Evolutionary conservation across 164 flowering plant species (phyloP), one percentile per base, ranked within the genome.

Genomic region (Houttuynia cordata): DNA sequence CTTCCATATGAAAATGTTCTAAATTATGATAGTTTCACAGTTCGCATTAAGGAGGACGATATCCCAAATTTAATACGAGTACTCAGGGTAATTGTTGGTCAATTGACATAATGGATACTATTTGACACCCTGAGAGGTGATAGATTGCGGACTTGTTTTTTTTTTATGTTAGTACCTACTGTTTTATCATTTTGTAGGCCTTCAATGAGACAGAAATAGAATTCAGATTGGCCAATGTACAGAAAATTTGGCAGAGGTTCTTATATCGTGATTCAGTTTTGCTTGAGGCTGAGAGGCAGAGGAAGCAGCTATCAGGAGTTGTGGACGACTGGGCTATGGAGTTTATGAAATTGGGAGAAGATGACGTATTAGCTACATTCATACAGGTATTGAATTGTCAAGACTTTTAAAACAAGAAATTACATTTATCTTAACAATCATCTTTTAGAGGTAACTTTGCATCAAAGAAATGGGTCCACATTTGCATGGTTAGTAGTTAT

Each of bases 1-100:
- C 76, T 90, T 53, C 99, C 99, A 8, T 90, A 82, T 54, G 99
- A 93, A 76, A 93, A 93, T 75, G 77, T 90, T 61, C 83, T 90
- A 65, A 85, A 85, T 79, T 90, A 90, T 70, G 84, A 83, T 7
- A 93, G 94, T 74, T 93, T 93, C 76, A 86, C 92, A 24, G 89
- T 93, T 62, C 88, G 99, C 54, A 74, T 93, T 53, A 60, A 51
- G 8, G 99, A 93, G 75, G 97, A 85, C 78, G 96, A 86, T 64
- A 90, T 93, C 61, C 95, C 99, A 60, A 75, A 82, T 68, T 62
- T 93, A 80, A 74, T 85, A 30, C 73, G 80, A 30, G 81, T 81
- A 79, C 89, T 93, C n/a, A 72, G 82, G 92, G 99, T 90, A 83
- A 61, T 20, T 64, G 12, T 21, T 24, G 21, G 22, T 20, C 45